Percentiles rank a stretch among this genome's conserved stretches.
Evolutionary conservation across 805 yeast genomes (phyloP).

Genomic region (Torulaspora franciscae): DNA sequence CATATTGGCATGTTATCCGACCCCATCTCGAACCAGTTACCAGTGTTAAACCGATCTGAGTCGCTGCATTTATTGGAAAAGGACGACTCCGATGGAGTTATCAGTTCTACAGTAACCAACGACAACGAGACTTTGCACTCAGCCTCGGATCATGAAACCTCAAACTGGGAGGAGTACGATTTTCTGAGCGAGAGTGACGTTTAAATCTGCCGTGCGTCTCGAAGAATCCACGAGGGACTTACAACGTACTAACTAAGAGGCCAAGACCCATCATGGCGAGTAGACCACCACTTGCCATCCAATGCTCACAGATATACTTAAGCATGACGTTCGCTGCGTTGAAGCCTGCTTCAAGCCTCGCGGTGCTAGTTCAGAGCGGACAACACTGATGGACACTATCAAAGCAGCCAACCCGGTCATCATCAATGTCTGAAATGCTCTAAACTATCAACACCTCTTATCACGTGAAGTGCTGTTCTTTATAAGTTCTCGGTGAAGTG

Average conservation of each 20-base stretch:
- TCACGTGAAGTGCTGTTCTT: conserved; percentile 2
- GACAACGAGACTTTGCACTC: conserved; percentile 14
- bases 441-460: not conserved
- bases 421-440: not conserved
- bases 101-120: conserved; percentile 22
- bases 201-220: not conserved
- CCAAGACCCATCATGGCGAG: too few species aligned
- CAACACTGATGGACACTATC: too few species aligned
- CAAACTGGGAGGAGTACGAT: conserved; percentile 27
- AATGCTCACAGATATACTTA: too few species aligned
- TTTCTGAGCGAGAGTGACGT: conserved; percentile 27
- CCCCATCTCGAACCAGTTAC: not conserved
- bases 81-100: conserved; percentile 17
- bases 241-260: too few species aligned
- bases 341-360: too few species aligned
- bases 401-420: not conserved
- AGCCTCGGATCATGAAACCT: conserved; percentile 7
- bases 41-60: not conserved
- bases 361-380: too few species aligned
- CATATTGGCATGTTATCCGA: not conserved
- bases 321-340: too few species aligned
- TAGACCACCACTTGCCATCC: too few species aligned
- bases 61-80: conserved; percentile 4
- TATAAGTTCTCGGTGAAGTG: not conserved
- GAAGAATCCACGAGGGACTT: too few species aligned